A percentile compares a stretch with the other conserved stretches of the same genome.
Evolutionary conservation across 2,329 filamentous ascomycete species (phyloP).

Genomic region (Allantophomopsis cytisporea): DNA sequence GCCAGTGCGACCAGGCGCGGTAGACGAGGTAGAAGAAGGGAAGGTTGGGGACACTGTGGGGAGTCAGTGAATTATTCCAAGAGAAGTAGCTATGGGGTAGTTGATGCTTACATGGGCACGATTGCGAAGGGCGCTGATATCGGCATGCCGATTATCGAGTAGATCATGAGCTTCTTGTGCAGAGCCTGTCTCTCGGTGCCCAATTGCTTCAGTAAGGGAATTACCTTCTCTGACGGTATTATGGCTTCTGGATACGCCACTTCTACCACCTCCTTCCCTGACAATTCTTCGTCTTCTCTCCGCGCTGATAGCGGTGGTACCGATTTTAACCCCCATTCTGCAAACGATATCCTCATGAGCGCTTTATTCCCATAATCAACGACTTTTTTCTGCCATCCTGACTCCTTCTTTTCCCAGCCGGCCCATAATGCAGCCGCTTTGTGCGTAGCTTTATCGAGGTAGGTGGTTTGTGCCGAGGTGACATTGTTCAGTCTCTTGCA

Average conservation of each 20-base stretch:
- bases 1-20: conserved; percentile 84
- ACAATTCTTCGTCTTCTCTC: conserved; percentile 40
- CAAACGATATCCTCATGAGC: conserved; percentile 78
- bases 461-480: conserved; percentile 34
- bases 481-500: conserved; percentile 60
- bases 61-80: conserved; percentile 3
- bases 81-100: neutral
- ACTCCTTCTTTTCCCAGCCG: conserved; percentile 72
- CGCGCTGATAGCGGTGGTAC: conserved; percentile 68
- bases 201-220: conserved; percentile 51
- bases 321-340: conserved; percentile 97
- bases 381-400: conserved; percentile 78
- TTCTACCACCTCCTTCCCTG: conserved; percentile 51
- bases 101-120: conserved; percentile 61
- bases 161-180: conserved; percentile 65
- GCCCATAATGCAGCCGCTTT: conserved; percentile 72
- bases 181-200: conserved; percentile 69
- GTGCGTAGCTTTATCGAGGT: conserved; percentile 54
- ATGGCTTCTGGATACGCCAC: conserved; percentile 65
- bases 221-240: conserved; percentile 49
- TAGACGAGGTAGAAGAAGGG: conserved; percentile 95
- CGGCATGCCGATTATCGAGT: conserved; percentile 73
- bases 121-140: conserved; percentile 71
- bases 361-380: conserved; percentile 78
- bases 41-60: conserved; percentile 67